A percentile compares a stretch with the other conserved stretches of the same genome.
phyloP scores from a whole-genome alignment of 2,329 filamentous ascomycete genomes.

The Cryphonectria nitschkei region DNA sequence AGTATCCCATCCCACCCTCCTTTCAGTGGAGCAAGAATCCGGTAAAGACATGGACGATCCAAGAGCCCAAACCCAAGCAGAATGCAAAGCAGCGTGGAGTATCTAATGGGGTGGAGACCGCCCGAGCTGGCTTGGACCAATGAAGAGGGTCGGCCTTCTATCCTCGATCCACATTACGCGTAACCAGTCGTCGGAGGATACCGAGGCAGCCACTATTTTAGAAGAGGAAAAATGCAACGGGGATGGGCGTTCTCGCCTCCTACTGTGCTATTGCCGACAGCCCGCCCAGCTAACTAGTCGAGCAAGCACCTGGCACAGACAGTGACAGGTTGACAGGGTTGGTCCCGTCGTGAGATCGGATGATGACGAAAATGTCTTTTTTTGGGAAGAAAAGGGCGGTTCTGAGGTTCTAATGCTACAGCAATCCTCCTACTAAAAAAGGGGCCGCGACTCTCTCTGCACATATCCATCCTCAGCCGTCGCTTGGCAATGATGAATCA shows the following conservation, averaged over 20 bases:
- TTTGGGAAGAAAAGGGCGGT: no score
- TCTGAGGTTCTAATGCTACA: neutral
- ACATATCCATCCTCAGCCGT: no score
- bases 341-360: no score
- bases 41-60: neutral
- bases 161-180: constrained; percentile 5
- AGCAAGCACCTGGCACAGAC: neutral
- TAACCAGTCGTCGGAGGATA: constrained; percentile 5
- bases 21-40: neutral
- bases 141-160: neutral
- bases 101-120: neutral
- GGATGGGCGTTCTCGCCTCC: neutral
- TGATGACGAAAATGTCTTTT: no score
- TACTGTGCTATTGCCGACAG: no score
- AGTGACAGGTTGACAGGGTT: neutral
- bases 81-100: neutral
- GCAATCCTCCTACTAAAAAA: neutral
- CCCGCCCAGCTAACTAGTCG: no score
- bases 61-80: neutral
- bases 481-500: neutral
- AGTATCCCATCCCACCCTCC: neutral
- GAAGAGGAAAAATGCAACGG: neutral
- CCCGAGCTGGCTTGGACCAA: neutral
- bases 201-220: neutral
- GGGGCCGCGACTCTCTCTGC: no score